Evolutionary conservation across 176 grass and related monocot genomes (phyloP), one percentile per base, ranked within the genome.

Genomic region (Zizania latifolia): DNA sequence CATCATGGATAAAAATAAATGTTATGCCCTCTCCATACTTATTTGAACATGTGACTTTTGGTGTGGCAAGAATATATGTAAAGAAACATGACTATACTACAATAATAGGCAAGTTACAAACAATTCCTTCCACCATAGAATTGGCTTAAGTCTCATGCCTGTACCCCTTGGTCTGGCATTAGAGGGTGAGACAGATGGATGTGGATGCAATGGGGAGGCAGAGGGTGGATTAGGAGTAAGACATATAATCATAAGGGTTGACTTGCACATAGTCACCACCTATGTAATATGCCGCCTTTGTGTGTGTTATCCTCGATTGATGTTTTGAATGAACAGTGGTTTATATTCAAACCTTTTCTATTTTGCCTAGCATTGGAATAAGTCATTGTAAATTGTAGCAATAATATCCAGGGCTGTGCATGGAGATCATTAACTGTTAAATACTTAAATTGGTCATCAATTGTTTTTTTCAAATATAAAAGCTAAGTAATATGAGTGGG

Each of bases 391-490:
- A 17, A 16, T 48, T 19, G 44, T 53, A 67, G 14, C 13, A 67
- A 78, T 78, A 72, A 66, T 33, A 54, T 70, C 44, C 41, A 61
- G 36, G 56, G n/a, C 19, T 81, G 44, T 32, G 38, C 33, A 53
- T 75, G 33, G 59, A 54, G 10, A 34, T 39, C 62, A 61, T 13
- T 72, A 43, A 43, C 37, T 68, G 51, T 78, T 72, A 3, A n/a
- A n/a, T n/a, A n/a, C n/a, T n/a, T 78, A 22, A 32, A 55, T 41
- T 65, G 43, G 10, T 15, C 46, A 72, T 33, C 17, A 10, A 1
- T 19, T 77, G 8, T 33, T 46, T 78, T 65, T 43, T n/a, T n/a
- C n/a, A 60, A 81, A 37, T 69, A 33, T 80, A 59, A 8, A 59
- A 17, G n/a, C 44, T 15, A 35, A 55, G 44, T 40, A 56, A 78